A percentile compares a stretch with the other conserved stretches of the same genome.
These are phyloP conservation scores for Casuarina glauca DNA, from an alignment of 306 rosid genomes.

Conservation along the genomic window DNA sequence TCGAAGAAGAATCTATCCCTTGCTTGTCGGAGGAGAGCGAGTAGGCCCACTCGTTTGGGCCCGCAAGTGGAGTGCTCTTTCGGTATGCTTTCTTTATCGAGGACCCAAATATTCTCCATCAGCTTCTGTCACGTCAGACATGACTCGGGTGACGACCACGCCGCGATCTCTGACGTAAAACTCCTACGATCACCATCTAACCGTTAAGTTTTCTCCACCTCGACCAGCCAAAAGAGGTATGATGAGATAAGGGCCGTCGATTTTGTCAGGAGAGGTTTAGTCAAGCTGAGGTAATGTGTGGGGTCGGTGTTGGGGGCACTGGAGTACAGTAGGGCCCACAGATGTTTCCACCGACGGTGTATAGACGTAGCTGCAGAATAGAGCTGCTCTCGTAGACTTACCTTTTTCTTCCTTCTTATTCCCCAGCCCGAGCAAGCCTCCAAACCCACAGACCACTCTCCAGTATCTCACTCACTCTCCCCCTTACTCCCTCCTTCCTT, in stretches of 20 bases:
- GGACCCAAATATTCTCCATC: conserved; percentile 83
- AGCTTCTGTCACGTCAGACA: conserved; percentile 58
- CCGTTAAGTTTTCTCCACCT: conserved; percentile 27
- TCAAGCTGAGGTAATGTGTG: conserved; percentile 39
- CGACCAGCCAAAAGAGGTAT: background rate
- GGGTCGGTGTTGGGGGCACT: conserved; percentile 32
- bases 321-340: conserved; percentile 47
- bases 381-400: conserved; percentile 17
- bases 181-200: conserved; percentile 26
- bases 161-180: conserved; percentile 26
- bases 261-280: conserved; percentile 17
- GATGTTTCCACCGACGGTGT: conserved; percentile 58
- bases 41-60: conserved; percentile 50
- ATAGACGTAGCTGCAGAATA: conserved; percentile 11
- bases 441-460: conserved; percentile 16
- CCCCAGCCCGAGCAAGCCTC: conserved; percentile 45
- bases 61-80: conserved; percentile 74
- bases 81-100: conserved; percentile 85
- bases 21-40: conserved; percentile 79
- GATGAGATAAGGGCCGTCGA: conserved; percentile 38
- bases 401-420: conserved; percentile 63
- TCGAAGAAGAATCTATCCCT: conserved; percentile 67
- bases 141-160: conserved; percentile 32
- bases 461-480: conserved; percentile 1
- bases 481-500: background rate